Base-by-base conservation (phyloP, 306 rosid species). In the Corylus americana region DNA sequence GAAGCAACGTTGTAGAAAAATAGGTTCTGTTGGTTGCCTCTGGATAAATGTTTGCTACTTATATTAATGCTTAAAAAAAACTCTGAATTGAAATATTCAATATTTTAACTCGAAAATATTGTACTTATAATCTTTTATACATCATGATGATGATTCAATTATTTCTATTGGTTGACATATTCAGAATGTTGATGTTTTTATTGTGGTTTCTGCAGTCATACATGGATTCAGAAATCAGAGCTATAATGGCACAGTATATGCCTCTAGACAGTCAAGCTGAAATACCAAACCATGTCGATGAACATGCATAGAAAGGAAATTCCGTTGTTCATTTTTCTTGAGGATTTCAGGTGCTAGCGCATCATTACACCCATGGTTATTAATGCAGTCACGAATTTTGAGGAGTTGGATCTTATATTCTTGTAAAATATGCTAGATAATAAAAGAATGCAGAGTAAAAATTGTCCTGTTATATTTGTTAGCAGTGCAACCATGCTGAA, bases 241-340 rank as follows among this genome's bases (percentile, higher is more conserved):
- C 98, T 50, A 94, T 94, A 80, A 95, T 95, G 98, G 98, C 98
- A 79, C 98, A 95, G 82, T 95, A 95, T 78, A 95, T 95, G 98
- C 98, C 98, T 57, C 87, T 95, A 79, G 98, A 95, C 90, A 92
- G 98, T 89, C 98, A 95, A 85, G 88, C 73, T 17, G 98, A 86
- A 82, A 88, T 90, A 74, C 91, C 92, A 29, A 92, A 90, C 81
- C 93, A 92, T 39, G 91, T 82, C 10, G 93, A 87, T 0, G 94
- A 87, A 66, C 93, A 85, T 61, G 87, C 93, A 2, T 92, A 87
- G 89, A 83, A 74, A 37, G 70, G 53, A 64, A 61, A 80, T 11
- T 45, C 42, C 72, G 50, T 70, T 49, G 31, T 18, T 27, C 58
- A 75, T 59, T 44, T 66, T 59, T 59, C 59, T 76, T 4, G 80